Evolutionary conservation across 1,284 basidiomycete species (phyloP), one percentile per base, ranked within the genome.

Genomic region (Meira miltonrushii): DNA sequence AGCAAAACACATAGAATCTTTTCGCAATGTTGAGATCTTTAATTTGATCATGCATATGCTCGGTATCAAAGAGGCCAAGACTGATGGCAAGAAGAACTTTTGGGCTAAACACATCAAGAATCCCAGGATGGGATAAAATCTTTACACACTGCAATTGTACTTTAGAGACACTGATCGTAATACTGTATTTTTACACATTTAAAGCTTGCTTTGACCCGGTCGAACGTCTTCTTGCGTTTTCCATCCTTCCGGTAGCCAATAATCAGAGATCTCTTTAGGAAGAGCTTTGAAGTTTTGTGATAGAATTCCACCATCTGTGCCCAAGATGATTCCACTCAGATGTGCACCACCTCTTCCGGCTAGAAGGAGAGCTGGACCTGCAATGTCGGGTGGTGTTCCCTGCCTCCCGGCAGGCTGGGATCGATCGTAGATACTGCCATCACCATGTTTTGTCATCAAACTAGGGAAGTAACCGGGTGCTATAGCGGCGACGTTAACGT

Each of bases 1-100:
- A 66, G 80, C 79, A 40, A 69, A 66, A 55, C 52, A 28, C n/a
- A 33, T 11, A 9, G 54, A 77, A 75, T 43, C 81, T 9, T 93
- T 94, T 79, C 78, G 82, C 75, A 94, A 92, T 67, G 84, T 92
- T 41, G 86, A 94, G 80, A 80, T 94, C 33, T 92, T 92, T 77
- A 86, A 86, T 63, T 84, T 94, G 21, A 83, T 92, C 58, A 84
- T 86, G 80, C 85, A 84, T 71, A 79, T 93, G 53, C 80, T 93
- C 41, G 85, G 84, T 1, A 83, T 92, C 50, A 83, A 84, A 60
- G 65, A 39, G 13, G 48, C 39, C 28, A 15, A 37, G 10, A 8
- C 39, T 21, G 17, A 60, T 52, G 58, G 58, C n/a, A 60, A 52
- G 8, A 21, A 37, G 21, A 44, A 47, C 33, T 60, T 60, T 39